Evolutionary conservation across 2,329 filamentous ascomycete species (phyloP).

Genomic region (Stagonosporopsis vannaccii): DNA sequence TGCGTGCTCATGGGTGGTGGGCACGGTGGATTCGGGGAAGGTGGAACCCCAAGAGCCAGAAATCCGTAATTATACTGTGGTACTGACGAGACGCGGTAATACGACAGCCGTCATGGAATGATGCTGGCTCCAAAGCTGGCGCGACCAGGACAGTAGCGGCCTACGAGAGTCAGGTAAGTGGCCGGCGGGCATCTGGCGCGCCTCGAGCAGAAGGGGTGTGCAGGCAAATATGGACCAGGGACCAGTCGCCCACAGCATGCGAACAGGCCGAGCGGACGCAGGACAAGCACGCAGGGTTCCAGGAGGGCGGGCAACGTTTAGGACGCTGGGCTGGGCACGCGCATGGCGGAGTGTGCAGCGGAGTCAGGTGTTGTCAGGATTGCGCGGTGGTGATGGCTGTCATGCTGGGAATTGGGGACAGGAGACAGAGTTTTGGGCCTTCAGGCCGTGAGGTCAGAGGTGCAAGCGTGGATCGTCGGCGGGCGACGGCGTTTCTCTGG

Average conservation of each 20-base stretch:
- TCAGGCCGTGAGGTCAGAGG: slow-evolving; percentile 14
- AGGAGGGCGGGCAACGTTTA: slow-evolving; percentile 15
- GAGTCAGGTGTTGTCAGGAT: slow-evolving; percentile 8
- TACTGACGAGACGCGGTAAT: slow-evolving; percentile 24
- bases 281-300: slow-evolving; percentile 3
- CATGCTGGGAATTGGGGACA: slow-evolving; percentile 13
- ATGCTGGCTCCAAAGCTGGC: slow-evolving; percentile 31
- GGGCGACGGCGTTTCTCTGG: slow-evolving; percentile 8
- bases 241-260: slow-evolving; percentile 20
- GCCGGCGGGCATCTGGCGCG: slow-evolving; percentile 42
- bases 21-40: slow-evolving; percentile 30
- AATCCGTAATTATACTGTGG: slow-evolving; percentile 35
- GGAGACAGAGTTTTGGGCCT: slow-evolving; percentile 24
- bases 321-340: slow-evolving; percentile 14
- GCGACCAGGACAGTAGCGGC: slow-evolving; percentile 38
- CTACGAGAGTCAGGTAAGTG: slow-evolving; percentile 32
- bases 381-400: slow-evolving; percentile 19
- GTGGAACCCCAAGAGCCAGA: slow-evolving; percentile 36
- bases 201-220: slow-evolving; percentile 26
- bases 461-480: slow-evolving; percentile 7
- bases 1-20: slow-evolving; percentile 38
- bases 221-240: slow-evolving; percentile 19
- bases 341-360: slow-evolving; percentile 29
- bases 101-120: slow-evolving; percentile 32
- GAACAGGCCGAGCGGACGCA: slow-evolving; percentile 17